Percentiles rank a stretch among this genome's conserved stretches.
Evolutionary conservation across 148 eudicot species (phyloP).

Genomic region (Rhododendron williamsianum): DNA sequence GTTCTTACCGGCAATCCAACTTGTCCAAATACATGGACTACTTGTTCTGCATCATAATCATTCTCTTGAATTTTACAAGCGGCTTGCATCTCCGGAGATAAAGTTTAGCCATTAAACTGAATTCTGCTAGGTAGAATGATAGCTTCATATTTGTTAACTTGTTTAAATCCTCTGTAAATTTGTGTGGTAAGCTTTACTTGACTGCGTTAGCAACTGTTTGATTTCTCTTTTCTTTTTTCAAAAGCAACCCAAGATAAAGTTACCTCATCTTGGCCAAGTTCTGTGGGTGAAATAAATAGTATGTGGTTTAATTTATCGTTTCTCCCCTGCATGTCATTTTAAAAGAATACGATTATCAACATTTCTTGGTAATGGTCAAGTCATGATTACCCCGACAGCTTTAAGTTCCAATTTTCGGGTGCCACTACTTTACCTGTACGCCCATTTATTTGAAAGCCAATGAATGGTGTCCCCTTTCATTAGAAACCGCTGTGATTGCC

Average conservation of each 20-base stretch:
- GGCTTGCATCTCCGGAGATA: not conserved
- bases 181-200: not conserved
- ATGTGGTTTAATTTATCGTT: not conserved
- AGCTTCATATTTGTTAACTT: not conserved
- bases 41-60: too few relatives aligned
- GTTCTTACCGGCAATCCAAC: too few relatives aligned
- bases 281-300: not conserved
- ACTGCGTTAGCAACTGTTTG: not conserved
- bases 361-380: not conserved
- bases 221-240: not conserved
- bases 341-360: not conserved
- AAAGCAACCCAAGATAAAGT: not conserved
- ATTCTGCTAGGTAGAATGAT: not conserved
- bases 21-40: too few relatives aligned
- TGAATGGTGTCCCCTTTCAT: not conserved
- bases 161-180: not conserved
- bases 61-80: not conserved
- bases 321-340: not conserved
- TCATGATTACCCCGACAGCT: not conserved
- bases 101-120: not conserved
- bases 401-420: not conserved
- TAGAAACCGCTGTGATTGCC: not conserved
- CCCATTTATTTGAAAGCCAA: not conserved
- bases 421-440: not conserved
- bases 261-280: not conserved